These are phyloP conservation scores for Aspergillus aculeatinus DNA, from an alignment of 2,329 filamentous ascomycete species.

Conservation along the genomic window DNA sequence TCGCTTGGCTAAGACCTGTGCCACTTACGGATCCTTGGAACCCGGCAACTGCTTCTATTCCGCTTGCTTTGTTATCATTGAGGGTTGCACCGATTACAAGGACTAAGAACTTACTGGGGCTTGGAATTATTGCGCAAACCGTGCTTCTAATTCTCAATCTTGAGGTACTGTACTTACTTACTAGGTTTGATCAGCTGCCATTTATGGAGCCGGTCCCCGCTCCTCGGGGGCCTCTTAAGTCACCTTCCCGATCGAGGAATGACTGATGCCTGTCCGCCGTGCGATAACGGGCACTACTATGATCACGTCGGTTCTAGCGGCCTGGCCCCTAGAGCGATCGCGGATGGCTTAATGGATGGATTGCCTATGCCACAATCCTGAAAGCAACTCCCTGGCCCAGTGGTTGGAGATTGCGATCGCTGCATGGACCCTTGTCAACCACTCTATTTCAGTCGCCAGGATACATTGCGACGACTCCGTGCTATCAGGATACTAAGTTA, in stretches of 20 bases:
- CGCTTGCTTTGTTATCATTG: neutral
- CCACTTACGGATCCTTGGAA: slow-evolving; percentile 3
- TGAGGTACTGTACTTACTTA: neutral
- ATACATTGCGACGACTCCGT: neutral
- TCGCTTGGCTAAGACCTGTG: slow-evolving; percentile 8
- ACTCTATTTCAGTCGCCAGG: neutral
- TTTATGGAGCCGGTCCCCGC: slow-evolving; percentile 4
- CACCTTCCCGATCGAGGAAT: slow-evolving; percentile 22
- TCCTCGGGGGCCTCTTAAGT: slow-evolving; percentile 13
- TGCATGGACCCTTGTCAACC: neutral
- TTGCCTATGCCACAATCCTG: neutral
- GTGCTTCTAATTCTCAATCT: neutral
- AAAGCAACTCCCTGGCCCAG: neutral
- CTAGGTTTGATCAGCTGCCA: slow-evolving; percentile 1
- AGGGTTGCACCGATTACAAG: neutral
- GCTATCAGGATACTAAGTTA: neutral
- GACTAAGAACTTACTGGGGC: neutral
- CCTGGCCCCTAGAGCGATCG: neutral
- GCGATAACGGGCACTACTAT: neutral
- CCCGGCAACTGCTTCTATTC: neutral
- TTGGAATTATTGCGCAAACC: slow-evolving; percentile 5
- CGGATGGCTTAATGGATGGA: neutral
- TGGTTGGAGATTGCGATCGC: neutral
- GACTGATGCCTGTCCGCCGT: slow-evolving; percentile 2
- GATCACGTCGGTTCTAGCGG: neutral